These are phyloP conservation scores for Naematelia aurantialba DNA, from an alignment of 768 basidiomycete species.

Conservation along the genomic window DNA sequence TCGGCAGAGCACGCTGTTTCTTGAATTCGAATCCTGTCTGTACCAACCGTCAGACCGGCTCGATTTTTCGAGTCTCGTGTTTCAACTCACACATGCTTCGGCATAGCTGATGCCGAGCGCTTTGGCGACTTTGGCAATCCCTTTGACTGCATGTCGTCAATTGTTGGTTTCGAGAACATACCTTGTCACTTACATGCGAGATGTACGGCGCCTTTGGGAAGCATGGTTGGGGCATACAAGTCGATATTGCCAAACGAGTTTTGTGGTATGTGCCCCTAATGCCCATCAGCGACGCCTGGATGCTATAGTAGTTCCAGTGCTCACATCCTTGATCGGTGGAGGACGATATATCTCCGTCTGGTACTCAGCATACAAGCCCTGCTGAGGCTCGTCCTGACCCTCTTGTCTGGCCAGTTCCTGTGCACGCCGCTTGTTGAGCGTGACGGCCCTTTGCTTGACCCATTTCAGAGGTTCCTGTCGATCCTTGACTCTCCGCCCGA, in stretches of 20 bases:
- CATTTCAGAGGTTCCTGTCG: conserved; percentile 83
- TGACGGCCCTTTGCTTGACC: conserved; percentile 78
- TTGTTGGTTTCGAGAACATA: not conserved
- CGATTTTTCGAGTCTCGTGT: not conserved
- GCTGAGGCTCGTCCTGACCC: conserved; percentile 62
- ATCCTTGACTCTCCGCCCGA: conserved; percentile 67
- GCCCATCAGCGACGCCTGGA: conserved; percentile 11
- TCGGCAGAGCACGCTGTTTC: conserved; percentile 79
- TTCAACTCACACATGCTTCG: conserved; percentile 80
- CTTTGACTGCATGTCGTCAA: conserved; percentile 61
- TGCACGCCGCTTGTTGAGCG: conserved; percentile 71
- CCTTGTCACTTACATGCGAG: conserved; percentile 70
- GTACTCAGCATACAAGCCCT: conserved; percentile 75
- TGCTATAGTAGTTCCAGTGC: conserved; percentile 39
- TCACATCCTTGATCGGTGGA: conserved; percentile 75
- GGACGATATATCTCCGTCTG: conserved; percentile 83
- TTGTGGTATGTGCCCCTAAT: conserved; percentile 84
- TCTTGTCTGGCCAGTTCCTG: conserved; percentile 60
- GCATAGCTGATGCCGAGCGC: conserved; percentile 83
- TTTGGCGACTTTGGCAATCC: conserved; percentile 80
- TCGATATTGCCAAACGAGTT: conserved; percentile 98
- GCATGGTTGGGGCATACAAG: conserved; percentile 89
- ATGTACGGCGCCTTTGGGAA: conserved; percentile 79
- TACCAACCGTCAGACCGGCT: conserved; percentile 4
- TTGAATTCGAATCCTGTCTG: conserved; percentile 96